Base-by-base conservation (phyloP, 345 rosid species). In the Populus alba region DNA sequence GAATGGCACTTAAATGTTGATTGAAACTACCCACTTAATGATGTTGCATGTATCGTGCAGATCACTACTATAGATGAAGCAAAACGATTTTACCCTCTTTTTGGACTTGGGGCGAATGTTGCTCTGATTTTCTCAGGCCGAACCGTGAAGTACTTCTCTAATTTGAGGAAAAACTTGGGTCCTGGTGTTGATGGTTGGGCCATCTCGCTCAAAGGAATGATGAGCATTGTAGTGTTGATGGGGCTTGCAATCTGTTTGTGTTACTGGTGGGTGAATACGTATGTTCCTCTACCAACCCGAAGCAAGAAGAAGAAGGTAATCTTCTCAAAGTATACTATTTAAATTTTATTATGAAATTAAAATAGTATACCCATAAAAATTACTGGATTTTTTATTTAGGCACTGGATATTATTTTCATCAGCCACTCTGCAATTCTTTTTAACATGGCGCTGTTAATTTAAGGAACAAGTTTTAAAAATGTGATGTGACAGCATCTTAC, bases 101-200 rank as follows among this genome's bases (percentile, higher is more conserved):
- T 95, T 71, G 99, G 99, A 38, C 92, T 95, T 6, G 99, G 99
- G 31, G 99, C 99, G 78, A 95, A 93, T 76, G 77, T 95, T 76
- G 99, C 99, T 23, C 94, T 95, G 41, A 79, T 95, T 66, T 95
- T 95, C 86, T 95, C 99, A 1, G 98, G 99, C 53, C 83, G 99
- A 80, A 95, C 99, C 53, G 99, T 95, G 68, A 95, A 95, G 80
- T 95, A 95, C 79, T 93, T 95, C 86, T 95, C 99, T 43, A 93
- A 90, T 66, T 73, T 95, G 91, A 92, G 99, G 77, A 80, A 88
- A 77, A 87, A 76, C 81, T 86, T 95, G 88, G 99, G 97, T 39
- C 99, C 99, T 80, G 98, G 99, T 81, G 97, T 95, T 77, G 99
- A 95, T 87, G 99, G 99, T 53, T 95, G 99, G 99, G 98, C 99